These are phyloP conservation scores for Colletotrichum sp. DNA, from an alignment of 2,329 filamentous ascomycete species.

Conservation along the genomic window DNA sequence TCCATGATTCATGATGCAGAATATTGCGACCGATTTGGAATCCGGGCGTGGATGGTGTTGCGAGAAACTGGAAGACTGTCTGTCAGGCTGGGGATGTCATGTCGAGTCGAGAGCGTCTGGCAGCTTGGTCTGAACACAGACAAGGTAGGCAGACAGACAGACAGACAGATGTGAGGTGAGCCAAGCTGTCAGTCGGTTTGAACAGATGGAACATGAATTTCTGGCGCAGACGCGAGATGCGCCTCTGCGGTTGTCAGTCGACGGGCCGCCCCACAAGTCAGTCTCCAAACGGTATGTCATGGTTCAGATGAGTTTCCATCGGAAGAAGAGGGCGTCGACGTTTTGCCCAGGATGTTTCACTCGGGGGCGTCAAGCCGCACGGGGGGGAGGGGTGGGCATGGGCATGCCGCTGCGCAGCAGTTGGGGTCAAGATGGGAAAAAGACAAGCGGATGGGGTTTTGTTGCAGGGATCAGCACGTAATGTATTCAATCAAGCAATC, in stretches of 20 bases:
- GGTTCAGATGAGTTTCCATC: neutral
- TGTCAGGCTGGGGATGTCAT: neutral
- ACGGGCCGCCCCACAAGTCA: neutral
- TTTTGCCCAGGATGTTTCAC: conserved; percentile 5
- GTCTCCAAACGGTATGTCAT: neutral
- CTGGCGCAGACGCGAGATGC: conserved; percentile 13
- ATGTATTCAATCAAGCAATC: neutral
- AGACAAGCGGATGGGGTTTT: neutral
- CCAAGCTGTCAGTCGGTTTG: neutral
- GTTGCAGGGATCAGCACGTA: neutral
- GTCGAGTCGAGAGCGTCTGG: neutral
- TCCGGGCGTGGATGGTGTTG: neutral
- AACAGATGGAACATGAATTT: neutral
- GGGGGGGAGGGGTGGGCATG: neutral
- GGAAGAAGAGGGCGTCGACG: neutral
- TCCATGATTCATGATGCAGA: conserved; percentile 12
- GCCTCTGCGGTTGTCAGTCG: neutral
- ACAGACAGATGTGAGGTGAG: neutral
- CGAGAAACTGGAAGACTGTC: neutral
- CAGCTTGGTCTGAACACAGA: neutral
- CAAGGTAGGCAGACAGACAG: neutral
- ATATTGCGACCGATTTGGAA: conserved; percentile 5
- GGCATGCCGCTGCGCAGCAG: neutral
- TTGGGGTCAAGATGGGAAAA: conserved; percentile 1
- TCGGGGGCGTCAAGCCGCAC: neutral